phyloP scores from a whole-genome alignment of 441 rosid genomes.

The Erodium moschatum region DNA sequence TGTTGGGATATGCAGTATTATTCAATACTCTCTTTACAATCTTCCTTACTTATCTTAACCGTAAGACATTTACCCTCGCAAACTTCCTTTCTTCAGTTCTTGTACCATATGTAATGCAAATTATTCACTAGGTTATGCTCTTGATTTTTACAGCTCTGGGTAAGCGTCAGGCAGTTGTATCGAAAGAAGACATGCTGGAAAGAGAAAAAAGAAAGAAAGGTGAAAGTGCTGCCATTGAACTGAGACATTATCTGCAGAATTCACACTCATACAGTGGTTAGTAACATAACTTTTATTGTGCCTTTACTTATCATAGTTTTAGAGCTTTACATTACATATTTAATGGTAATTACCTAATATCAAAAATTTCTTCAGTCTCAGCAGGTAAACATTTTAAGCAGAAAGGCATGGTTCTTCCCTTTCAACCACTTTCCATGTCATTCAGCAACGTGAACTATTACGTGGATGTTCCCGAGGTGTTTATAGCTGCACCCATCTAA shows the following conservation, averaged over 20 bases:
- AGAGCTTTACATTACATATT: neutral
- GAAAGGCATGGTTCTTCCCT: constrained; percentile 84
- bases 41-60: constrained; percentile 46
- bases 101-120: too few relatives aligned
- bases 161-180: constrained; percentile 40
- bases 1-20: constrained; percentile 37
- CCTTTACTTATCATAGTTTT: constrained; percentile 11
- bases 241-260: constrained; percentile 64
- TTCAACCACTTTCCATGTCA: constrained; percentile 63
- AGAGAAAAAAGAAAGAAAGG: constrained; percentile 25
- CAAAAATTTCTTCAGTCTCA: constrained; percentile 18
- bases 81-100: constrained; percentile 1
- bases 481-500: neutral
- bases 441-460: constrained; percentile 51
- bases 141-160: constrained; percentile 40
- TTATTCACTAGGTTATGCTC: neutral
- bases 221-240: constrained; percentile 24
- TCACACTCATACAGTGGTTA: constrained; percentile 69
- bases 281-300: constrained; percentile 15
- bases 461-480: constrained; percentile 69
- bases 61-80: constrained; percentile 30
- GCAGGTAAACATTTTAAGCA: constrained; percentile 63
- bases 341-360: neutral
- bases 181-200: constrained; percentile 41
- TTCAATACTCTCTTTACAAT: constrained; percentile 43